Evolutionary conservation across 176 grass and related monocot genomes (phyloP).

Genomic region (Chloris gayana): DNA sequence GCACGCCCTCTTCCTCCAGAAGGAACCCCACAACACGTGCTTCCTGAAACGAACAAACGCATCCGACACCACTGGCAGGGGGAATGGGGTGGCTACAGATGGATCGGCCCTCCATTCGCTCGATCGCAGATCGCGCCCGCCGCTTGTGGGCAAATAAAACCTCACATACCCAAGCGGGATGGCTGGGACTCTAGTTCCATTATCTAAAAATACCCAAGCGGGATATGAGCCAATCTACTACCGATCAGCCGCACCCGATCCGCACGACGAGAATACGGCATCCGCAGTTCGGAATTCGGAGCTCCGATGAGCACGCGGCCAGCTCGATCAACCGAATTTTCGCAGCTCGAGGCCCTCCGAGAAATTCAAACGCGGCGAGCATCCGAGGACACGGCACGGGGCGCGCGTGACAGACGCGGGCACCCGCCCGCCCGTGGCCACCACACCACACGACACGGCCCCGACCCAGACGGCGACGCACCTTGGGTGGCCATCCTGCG

Average conservation of each 20-base stretch:
- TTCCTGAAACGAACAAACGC: background rate
- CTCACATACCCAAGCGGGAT: background rate
- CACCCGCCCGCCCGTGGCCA: background rate
- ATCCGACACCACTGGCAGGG: background rate
- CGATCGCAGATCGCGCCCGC: background rate
- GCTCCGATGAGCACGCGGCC: background rate
- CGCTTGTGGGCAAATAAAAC: background rate
- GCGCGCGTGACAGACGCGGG: background rate
- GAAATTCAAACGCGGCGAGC: background rate
- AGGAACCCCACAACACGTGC: background rate
- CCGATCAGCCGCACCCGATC: background rate
- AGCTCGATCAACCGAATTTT: background rate
- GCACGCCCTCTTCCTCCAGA: background rate
- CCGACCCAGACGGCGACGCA: slow-evolving; percentile 12
- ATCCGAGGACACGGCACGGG: background rate
- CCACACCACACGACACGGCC: background rate
- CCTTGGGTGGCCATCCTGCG: slow-evolving; percentile 77
- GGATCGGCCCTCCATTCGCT: background rate
- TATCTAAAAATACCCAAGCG: background rate
- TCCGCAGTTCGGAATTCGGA: background rate
- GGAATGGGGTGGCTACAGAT: background rate
- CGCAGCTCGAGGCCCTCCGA: background rate
- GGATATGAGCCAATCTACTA: background rate
- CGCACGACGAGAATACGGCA: background rate
- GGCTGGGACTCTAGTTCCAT: too few species aligned